Evolutionary conservation across 352 stramenopile genomes (phyloP).

Genomic region (Globisporangium canariense): DNA sequence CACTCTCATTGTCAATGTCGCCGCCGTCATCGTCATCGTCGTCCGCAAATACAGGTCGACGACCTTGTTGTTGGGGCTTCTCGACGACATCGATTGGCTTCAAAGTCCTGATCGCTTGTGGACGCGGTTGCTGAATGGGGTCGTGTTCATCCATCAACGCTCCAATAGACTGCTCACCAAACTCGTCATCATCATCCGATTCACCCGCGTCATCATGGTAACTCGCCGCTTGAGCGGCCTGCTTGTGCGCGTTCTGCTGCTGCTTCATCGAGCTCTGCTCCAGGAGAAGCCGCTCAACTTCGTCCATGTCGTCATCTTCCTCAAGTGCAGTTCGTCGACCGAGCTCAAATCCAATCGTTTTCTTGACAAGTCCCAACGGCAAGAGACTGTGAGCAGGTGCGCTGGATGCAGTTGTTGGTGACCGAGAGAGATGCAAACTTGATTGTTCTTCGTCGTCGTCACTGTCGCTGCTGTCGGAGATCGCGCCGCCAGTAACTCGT

Average conservation of each 20-base stretch:
- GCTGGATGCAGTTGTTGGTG: not conserved
- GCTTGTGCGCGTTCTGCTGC: not conserved
- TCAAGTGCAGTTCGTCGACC: not conserved
- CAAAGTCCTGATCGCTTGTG: not conserved
- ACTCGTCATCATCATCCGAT: slow-evolving; percentile 17
- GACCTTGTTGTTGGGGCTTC: not conserved
- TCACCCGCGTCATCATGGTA: not conserved
- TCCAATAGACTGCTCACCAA: slow-evolving; percentile 20
- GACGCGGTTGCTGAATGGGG: not conserved
- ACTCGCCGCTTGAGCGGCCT: not conserved
- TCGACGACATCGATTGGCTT: not conserved
- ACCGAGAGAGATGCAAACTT: not conserved
- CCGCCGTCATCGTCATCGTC: slow-evolving; percentile 17
- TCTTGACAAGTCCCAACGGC: not conserved
- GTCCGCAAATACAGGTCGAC: not conserved
- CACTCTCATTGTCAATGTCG: slow-evolving; percentile 13
- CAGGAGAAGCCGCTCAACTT: slow-evolving; percentile 7
- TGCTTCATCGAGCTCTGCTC: slow-evolving; percentile 18
- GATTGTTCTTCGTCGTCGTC: not conserved
- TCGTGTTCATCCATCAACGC: not conserved
- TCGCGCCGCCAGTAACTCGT: not conserved
- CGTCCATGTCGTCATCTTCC: slow-evolving; percentile 18
- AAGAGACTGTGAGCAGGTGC: not conserved
- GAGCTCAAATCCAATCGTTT: not conserved
- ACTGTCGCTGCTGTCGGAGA: slow-evolving; percentile 9